A percentile compares a stretch with the other conserved stretches of the same genome.
phyloP scores from a whole-genome alignment of 345 rosid species.

The Arabidopsis arenosa region DNA sequence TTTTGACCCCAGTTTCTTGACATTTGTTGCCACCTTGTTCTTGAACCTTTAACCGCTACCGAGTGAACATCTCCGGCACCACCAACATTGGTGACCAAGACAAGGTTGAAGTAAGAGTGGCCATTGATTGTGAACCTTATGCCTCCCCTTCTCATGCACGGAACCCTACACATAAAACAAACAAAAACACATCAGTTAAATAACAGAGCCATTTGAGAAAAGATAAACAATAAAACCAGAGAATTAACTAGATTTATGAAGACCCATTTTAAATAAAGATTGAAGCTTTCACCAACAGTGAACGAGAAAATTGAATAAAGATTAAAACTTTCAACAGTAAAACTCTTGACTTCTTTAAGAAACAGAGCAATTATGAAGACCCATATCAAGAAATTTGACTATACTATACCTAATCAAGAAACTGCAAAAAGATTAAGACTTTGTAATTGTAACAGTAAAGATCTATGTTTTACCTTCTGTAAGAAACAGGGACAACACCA shows the following conservation, averaged over 20 bases:
- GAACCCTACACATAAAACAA: constrained; percentile 46
- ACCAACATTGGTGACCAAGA: constrained; percentile 63
- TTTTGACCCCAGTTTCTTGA: constrained; percentile 73
- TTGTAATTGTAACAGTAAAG: background rate
- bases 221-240: no score
- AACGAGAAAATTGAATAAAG: background rate
- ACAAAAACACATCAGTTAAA: background rate
- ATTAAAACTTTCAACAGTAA: background rate
- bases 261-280: background rate
- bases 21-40: constrained; percentile 59
- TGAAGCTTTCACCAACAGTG: background rate
- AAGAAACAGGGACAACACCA: constrained; percentile 68
- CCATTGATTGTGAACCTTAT: constrained; percentile 65
- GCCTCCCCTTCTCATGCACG: constrained; percentile 61
- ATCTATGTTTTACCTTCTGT: constrained; percentile 50
- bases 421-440: background rate
- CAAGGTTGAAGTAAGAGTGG: constrained; percentile 63
- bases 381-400: background rate
- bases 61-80: constrained; percentile 59
- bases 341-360: background rate
- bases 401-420: background rate
- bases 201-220: background rate
- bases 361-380: background rate
- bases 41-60: constrained; percentile 59
- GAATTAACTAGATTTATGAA: background rate